These are phyloP conservation scores for Heritiera fomes DNA, from an alignment of 345 rosid genomes.

Conservation along the genomic window DNA sequence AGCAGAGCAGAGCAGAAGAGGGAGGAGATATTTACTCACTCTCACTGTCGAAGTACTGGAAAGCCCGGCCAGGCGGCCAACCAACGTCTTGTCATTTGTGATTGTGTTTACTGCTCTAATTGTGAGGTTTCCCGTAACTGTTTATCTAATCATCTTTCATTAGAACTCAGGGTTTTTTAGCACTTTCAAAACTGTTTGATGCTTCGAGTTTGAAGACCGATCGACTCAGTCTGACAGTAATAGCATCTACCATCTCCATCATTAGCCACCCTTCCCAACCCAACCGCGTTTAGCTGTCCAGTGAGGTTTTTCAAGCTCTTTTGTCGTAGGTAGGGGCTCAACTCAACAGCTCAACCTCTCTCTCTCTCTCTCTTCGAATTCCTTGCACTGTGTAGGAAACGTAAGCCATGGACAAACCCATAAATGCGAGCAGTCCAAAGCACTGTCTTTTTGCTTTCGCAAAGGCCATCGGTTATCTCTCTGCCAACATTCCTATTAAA, in stretches of 20 bases:
- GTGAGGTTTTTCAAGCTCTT: not conserved
- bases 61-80: not conserved
- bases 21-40: too few species aligned
- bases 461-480: not conserved
- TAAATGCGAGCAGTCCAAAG: not conserved
- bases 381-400: not conserved
- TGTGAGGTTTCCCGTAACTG: constrained; percentile 1
- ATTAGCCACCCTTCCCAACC: not conserved
- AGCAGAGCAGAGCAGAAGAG: too few species aligned
- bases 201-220: not conserved
- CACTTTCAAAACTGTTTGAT: constrained; percentile 17
- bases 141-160: not conserved
- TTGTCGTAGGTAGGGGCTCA: not conserved
- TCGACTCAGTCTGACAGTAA: not conserved
- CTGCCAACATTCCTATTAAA: constrained; percentile 3
- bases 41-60: not conserved
- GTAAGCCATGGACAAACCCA: constrained; percentile 11
- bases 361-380: not conserved
- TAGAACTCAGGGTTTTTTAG: not conserved
- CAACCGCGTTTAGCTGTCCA: not conserved
- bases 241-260: constrained; percentile 5
- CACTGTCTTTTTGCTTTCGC: not conserved
- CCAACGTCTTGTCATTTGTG: constrained; percentile 8
- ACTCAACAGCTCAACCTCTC: not conserved
- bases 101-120: constrained; percentile 9